Evolutionary conservation across 345 rosid species (phyloP).

Genomic region (Lepidium aucheri): DNA sequence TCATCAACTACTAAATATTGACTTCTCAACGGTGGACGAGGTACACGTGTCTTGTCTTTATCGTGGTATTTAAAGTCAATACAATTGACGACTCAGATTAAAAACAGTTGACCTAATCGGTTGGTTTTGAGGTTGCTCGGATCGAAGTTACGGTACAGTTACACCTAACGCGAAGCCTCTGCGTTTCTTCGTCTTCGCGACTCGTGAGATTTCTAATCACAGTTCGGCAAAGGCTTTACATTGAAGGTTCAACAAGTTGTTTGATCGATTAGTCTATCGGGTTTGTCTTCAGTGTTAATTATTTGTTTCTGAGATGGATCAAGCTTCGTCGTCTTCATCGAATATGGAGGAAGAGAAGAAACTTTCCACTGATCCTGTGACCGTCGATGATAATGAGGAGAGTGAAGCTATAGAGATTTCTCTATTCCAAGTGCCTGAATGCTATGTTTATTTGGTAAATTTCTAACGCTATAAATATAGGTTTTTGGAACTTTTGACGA

Average conservation of each 20-base stretch:
- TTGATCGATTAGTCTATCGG: slow-evolving; percentile 4
- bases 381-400: slow-evolving; percentile 40
- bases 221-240: neutral
- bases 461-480: neutral
- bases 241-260: neutral
- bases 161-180: slow-evolving; percentile 20
- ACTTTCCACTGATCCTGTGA: slow-evolving; percentile 19
- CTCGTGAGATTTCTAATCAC: slow-evolving; percentile 8
- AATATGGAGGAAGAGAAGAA: slow-evolving; percentile 35
- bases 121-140: neutral
- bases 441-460: slow-evolving; percentile 80
- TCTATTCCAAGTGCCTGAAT: slow-evolving; percentile 84
- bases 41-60: neutral
- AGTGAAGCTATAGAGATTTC: slow-evolving; percentile 59
- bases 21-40: neutral
- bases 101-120: neutral
- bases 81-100: neutral
- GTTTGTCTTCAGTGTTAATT: neutral
- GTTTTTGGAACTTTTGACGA: neutral
- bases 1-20: neutral
- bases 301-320: slow-evolving; percentile 19
- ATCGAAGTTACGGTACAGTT: slow-evolving; percentile 11
- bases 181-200: slow-evolving; percentile 22
- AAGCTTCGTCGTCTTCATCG: slow-evolving; percentile 21
- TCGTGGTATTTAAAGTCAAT: neutral